A percentile compares a stretch with the other conserved stretches of the same genome.
Evolutionary conservation across 495 filamentous ascomycete genomes (phyloP).

Genomic region (Penicillium waksmanii): DNA sequence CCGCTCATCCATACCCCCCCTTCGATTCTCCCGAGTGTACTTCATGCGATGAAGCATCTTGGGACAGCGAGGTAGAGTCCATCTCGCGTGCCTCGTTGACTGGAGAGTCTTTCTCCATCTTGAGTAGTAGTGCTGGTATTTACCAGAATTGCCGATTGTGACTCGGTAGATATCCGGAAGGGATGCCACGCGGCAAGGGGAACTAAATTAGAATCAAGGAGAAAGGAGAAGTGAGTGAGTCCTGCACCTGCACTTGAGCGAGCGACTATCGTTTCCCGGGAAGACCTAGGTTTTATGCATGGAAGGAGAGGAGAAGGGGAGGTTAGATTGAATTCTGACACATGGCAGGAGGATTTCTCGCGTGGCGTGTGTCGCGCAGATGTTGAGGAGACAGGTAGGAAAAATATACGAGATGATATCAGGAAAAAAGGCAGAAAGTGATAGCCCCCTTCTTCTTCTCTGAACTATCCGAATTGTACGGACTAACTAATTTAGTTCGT

Average conservation of each 20-base stretch:
- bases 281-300: conserved; percentile 26
- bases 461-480: neutral
- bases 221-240: neutral
- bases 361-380: conserved; percentile 27
- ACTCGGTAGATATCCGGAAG: conserved; percentile 3
- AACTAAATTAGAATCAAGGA: neutral
- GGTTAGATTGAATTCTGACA: conserved; percentile 9
- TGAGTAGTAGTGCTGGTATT: neutral
- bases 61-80: conserved; percentile 13
- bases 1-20: conserved; percentile 13
- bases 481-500: neutral
- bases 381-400: neutral
- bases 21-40: conserved; percentile 3
- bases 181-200: conserved; percentile 15
- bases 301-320: conserved; percentile 4
- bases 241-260: neutral
- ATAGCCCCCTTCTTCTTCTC: neutral
- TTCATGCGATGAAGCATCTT: conserved; percentile 8
- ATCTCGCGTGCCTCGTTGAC: conserved; percentile 18
- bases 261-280: conserved; percentile 17
- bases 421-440: neutral
- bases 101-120: conserved; percentile 21
- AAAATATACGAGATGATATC: neutral
- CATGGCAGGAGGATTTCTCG: conserved; percentile 21
- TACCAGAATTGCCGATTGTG: neutral